These are phyloP conservation scores for Blastomyces gilchristii DNA, from an alignment of 2,329 filamentous ascomycete species.

Conservation along the genomic window DNA sequence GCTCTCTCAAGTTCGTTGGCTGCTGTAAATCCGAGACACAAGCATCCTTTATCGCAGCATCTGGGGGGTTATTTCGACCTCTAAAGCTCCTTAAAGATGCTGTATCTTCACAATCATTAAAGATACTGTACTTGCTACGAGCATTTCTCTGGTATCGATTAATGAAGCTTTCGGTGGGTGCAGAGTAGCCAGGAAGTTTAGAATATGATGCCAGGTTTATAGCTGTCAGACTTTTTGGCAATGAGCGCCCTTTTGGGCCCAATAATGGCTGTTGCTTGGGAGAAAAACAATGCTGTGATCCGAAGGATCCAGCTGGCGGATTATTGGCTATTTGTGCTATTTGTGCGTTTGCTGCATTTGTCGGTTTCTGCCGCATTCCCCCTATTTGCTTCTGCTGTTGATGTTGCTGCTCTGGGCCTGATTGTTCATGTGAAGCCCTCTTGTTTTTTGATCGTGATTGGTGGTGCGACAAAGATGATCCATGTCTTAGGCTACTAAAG, in stretches of 20 bases:
- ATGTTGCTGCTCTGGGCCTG: background rate
- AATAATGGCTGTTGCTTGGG: background rate
- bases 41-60: background rate
- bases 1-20: background rate
- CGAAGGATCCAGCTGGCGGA: background rate
- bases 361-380: background rate
- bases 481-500: background rate
- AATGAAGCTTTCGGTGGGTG: slow-evolving; percentile 1
- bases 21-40: background rate
- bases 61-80: background rate
- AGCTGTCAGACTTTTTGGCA: slow-evolving; percentile 1
- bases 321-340: slow-evolving; percentile 1
- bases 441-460: slow-evolving; percentile 1
- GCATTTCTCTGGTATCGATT: background rate
- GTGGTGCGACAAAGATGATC: background rate
- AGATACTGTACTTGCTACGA: background rate
- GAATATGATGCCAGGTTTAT: slow-evolving; percentile 6
- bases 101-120: background rate
- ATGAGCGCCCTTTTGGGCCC: background rate
- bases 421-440: background rate
- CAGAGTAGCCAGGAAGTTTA: background rate
- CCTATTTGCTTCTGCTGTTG: slow-evolving; percentile 1
- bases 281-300: background rate
- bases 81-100: background rate
- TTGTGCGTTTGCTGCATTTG: background rate